Base-by-base conservation (phyloP, 1,284 basidiomycete species). In the Sutorius eximius region DNA sequence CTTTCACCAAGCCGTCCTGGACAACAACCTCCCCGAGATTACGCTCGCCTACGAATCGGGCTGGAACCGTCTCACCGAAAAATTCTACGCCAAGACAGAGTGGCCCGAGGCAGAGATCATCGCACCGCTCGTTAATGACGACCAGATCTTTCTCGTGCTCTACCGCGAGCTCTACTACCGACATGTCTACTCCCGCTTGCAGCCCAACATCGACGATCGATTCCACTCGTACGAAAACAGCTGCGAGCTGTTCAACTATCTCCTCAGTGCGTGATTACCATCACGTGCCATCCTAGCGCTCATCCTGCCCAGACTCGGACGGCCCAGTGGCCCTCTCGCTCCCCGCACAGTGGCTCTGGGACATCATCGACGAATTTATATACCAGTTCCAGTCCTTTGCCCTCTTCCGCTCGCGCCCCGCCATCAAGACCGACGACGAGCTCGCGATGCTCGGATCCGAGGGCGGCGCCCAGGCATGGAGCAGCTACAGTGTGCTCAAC, bases 221-320 rank as follows among this genome's bases (percentile, higher is more conserved):
- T 95, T 98, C 82, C 93, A 97, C 73, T 96, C 94, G 2, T 99
- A 98, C 75, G 96, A 98, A 74, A 97, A 98, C 77, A 97, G 95
- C 74, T 98, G 96, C 82, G 93, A 97, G 72, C 80, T 99, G 61
- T 74, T 98, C 85, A 98, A 98, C 77, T 95, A 95, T 72, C 85
- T 99, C n/a, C 79, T 93, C 56, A 91, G 83, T 85, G 59, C 51
- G 82, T 73, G 20, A 47, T 44, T 30, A 12, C 18, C 4, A 43
- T 22, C 30, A 42, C 5, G 9, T 13, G 16, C 7, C 13, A 38
- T 16, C 16, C 5, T 20, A 22, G 32, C 24, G 12, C 24, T 56
- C 45, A 47, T 66, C 43, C 42, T 45, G 7, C 29, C 11, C 61
- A 91, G 92, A 97, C 73, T 95, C 93, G 22, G 94, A 98, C n/a